Evolutionary conservation across 1,284 basidiomycete species (phyloP), one percentile per base, ranked within the genome.

Genomic region (Microbotryum scabiosae): DNA sequence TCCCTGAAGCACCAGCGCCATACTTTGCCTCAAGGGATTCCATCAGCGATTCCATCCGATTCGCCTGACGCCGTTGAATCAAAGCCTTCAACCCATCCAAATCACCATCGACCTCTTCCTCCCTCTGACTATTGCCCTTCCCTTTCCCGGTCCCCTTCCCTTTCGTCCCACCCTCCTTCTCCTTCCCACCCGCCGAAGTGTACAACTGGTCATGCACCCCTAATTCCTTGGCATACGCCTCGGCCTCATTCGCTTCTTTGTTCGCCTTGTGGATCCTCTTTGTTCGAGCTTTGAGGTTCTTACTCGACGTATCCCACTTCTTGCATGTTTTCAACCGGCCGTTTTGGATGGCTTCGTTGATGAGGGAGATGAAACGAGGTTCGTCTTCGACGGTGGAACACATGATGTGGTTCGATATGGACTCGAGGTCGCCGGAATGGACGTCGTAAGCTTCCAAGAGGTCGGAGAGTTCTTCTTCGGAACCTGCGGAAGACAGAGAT

Each of bases 191-290:
- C 36, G 36, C 36, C 36, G 36, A 41, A 41, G 2, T 41, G 72
- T 88, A 96, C 71, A 97, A 93, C 73, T 96, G 90, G 62, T 96
- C 91, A 86, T 90, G 92, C 9, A 96, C 87, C 14, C 90, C 92
- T 20, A 97, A 77, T 69, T 92, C 89, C 70, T 85, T 88, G 1
- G 92, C 91, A 25, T 86, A 76, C 51, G 82, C 79, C 73, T 96
- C 92, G 1, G 92, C 92, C 71, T 94, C 89, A 56, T 78, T 77
- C 0, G 89, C 88, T 75, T 93, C 90, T 74, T 87, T 87, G 76
- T 81, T 80, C 1, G 69, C 71, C 32, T 54, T 57, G 21, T 61
- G 55, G 21, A 51, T 56, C 51, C 91, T 81, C 26, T 84, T 82
- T 62, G 85, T 79, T 64, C 81, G 83, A 3, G 85, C 84, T 73